Evolutionary conservation across 371 early-diverging fungal genomes (phyloP).

Genomic region (Syncephalastrum monosporum): DNA sequence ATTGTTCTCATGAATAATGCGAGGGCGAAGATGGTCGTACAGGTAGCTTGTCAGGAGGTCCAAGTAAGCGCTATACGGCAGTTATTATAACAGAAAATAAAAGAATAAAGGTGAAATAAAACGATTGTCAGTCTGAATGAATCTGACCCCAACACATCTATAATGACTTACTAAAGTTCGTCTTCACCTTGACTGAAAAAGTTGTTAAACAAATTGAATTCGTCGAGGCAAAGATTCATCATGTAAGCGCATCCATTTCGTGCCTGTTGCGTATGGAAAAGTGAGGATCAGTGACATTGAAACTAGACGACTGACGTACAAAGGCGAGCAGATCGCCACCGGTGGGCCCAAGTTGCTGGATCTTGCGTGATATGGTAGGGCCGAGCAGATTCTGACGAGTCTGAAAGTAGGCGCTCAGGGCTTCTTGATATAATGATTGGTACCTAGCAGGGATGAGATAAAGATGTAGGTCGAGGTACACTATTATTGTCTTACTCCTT

Average conservation of each 20-base stretch:
- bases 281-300: background rate
- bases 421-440: conserved; percentile 71
- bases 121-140: background rate
- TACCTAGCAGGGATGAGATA: conserved; percentile 39
- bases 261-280: conserved; percentile 40
- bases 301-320: conserved; percentile 39
- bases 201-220: conserved; percentile 71
- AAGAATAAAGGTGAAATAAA: background rate
- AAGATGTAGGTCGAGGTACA: background rate
- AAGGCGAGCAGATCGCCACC: conserved; percentile 63
- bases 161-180: conserved; percentile 41
- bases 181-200: conserved; percentile 74
- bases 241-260: conserved; percentile 78
- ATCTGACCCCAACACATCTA: background rate
- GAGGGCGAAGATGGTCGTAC: conserved; percentile 83
- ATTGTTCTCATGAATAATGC: conserved; percentile 79
- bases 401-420: conserved; percentile 68
- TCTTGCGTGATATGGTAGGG: conserved; percentile 61
- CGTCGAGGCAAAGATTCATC: conserved; percentile 78
- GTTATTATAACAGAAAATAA: background rate
- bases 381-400: conserved; percentile 68
- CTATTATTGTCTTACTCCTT: conserved; percentile 60
- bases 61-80: conserved; percentile 57
- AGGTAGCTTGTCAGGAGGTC: conserved; percentile 65
- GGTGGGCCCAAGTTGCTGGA: conserved; percentile 57